Evolutionary conservation across 169 alveolate species (phyloP).

Genomic region (Miamiensis avidus): DNA sequence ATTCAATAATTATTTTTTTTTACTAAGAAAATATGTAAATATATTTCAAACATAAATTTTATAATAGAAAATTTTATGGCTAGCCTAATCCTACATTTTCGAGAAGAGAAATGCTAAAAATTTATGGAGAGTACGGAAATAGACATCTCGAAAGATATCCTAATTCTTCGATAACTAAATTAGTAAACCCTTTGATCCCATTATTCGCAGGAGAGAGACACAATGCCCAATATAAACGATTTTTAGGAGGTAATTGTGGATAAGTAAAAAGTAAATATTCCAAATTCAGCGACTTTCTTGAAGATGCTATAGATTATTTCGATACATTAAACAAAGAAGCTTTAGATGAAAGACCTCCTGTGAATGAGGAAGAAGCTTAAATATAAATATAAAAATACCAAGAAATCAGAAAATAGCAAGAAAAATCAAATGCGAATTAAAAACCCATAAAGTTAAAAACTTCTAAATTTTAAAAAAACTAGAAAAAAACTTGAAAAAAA

Average conservation of each 20-base stretch:
- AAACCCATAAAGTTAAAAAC: background rate
- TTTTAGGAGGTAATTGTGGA: constrained; percentile 1
- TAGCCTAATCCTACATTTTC: constrained; percentile 32
- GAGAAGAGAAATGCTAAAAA: constrained; percentile 27
- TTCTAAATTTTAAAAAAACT: too few species aligned
- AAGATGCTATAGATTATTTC: background rate
- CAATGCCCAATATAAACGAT: constrained; percentile 17
- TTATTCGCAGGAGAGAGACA: constrained; percentile 35
- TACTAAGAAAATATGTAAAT: too few species aligned
- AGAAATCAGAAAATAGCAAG: background rate
- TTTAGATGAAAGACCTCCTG: constrained; percentile 2
- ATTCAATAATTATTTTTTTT: too few species aligned
- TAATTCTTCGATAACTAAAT: constrained; percentile 18
- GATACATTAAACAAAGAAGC: background rate
- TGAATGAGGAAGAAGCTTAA: background rate
- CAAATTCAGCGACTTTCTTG: background rate
- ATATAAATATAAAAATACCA: too few species aligned
- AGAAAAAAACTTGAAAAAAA: too few species aligned
- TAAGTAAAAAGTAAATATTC: constrained; percentile 2
- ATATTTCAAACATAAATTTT: too few species aligned
- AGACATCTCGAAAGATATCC: constrained; percentile 23
- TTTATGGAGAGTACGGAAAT: constrained; percentile 49
- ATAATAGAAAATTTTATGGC: constrained; percentile 35
- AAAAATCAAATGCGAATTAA: background rate
- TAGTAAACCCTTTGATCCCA: constrained; percentile 49